These are phyloP conservation scores for Vaccinium macrocarpon DNA, from an alignment of 148 eudicot species.

Conservation along the genomic window DNA sequence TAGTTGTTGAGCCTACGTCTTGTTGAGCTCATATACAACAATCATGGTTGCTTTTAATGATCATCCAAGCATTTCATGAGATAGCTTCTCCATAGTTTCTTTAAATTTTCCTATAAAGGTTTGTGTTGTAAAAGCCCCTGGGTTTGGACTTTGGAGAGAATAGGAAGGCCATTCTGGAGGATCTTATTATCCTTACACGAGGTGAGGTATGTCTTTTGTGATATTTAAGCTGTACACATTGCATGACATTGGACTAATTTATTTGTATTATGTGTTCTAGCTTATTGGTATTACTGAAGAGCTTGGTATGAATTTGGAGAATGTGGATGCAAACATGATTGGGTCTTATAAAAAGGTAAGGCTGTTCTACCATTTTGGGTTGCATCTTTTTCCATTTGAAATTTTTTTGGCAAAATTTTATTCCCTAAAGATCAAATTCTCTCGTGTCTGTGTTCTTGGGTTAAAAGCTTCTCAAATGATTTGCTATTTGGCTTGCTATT, in stretches of 20 bases:
- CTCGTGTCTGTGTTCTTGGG: too few relatives aligned
- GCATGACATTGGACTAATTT: background rate
- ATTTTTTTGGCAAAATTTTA: background rate
- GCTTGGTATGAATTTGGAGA: constrained; percentile 89
- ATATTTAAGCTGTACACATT: background rate
- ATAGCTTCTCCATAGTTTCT: background rate
- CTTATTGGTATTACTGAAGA: constrained; percentile 91
- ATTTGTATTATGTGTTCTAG: constrained; percentile 25
- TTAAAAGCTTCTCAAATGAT: too few relatives aligned
- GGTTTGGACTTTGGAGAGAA: constrained; percentile 95
- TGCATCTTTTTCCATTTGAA: background rate
- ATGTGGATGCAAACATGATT: too few relatives aligned
- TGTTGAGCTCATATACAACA: background rate
- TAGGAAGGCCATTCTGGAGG: constrained; percentile 75
- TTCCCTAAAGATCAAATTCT: too few relatives aligned
- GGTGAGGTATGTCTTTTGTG: constrained; percentile 48
- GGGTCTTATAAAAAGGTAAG: constrained; percentile 84
- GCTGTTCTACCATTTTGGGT: background rate
- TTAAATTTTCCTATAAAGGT: constrained; percentile 37
- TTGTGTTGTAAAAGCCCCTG: constrained; percentile 95
- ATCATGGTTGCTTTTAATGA: background rate
- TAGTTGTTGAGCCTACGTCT: background rate
- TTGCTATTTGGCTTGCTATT: too few relatives aligned
- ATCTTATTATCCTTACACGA: constrained; percentile 83
- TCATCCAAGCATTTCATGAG: background rate